A percentile compares a stretch with the other conserved stretches of the same genome.
These are phyloP conservation scores for Auriculariales sp. DNA, from an alignment of 768 basidiomycete species.

Conservation along the genomic window DNA sequence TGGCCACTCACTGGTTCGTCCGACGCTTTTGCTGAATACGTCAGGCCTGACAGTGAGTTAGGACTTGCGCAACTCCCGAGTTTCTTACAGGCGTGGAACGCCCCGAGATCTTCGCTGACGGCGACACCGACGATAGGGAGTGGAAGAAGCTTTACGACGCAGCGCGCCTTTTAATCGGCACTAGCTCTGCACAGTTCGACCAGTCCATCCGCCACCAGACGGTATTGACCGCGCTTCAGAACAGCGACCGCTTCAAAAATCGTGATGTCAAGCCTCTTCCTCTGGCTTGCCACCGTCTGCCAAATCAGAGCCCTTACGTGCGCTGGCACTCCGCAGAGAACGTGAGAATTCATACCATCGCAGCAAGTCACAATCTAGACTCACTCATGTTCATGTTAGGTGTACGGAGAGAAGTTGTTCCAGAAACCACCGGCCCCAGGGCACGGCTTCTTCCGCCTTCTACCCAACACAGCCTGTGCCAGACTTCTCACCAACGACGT, in stretches of 20 bases:
- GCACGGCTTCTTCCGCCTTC: neutral
- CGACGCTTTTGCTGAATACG: too few species aligned
- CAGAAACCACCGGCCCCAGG: neutral
- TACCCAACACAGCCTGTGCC: neutral
- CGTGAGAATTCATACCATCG: slow-evolving; percentile 1
- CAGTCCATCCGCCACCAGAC: slow-evolving; percentile 13
- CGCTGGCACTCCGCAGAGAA: slow-evolving; percentile 12
- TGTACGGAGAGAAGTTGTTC: neutral
- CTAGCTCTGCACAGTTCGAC: slow-evolving; percentile 8
- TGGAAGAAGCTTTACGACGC: slow-evolving; percentile 11
- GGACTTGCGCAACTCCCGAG: slow-evolving; percentile 12
- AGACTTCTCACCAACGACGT: neutral
- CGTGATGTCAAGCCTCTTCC: slow-evolving; percentile 9
- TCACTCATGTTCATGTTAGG: neutral
- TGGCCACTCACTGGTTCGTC: slow-evolving; percentile 12
- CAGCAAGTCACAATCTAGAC: too few species aligned
- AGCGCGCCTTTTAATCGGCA: slow-evolving; percentile 10
- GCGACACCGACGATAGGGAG: neutral
- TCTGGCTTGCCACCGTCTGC: slow-evolving; percentile 11
- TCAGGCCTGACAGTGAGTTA: neutral
- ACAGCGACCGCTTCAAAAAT: neutral
- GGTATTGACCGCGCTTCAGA: slow-evolving; percentile 9
- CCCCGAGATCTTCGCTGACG: slow-evolving; percentile 5
- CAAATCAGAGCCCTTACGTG: slow-evolving; percentile 8
- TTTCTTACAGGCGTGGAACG: slow-evolving; percentile 7